Base-by-base conservation (phyloP, 1,284 basidiomycete species). In the Marasmius oreades region DNA sequence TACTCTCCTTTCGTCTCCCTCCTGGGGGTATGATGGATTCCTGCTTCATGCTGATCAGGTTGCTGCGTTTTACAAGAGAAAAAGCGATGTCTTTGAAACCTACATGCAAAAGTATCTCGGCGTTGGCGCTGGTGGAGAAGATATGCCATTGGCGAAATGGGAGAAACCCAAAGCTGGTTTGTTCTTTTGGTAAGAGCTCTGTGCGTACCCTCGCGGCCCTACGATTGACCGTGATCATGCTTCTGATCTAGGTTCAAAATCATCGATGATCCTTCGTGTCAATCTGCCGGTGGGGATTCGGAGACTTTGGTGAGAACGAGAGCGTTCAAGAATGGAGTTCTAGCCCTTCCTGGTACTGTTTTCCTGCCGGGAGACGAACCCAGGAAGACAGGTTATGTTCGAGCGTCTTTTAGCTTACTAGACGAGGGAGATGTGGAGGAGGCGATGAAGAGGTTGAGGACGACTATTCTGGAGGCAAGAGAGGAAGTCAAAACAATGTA, bases 151-250 rank as follows among this genome's bases (percentile, higher is more conserved):
- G 22, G 93, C 86, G 4, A 86, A 88, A 62, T 98, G 95, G 94
- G 82, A 76, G 39, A 77, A 80, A 0, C 95, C 95, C 0, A 87
- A 92, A 52, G 91, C 95, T 2, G 95, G 95, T 60, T 90, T 94
- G 89, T 94, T 95, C 74, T 84, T 92, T 66, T 95, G 92, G 92
- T 89, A 66, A 58, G 84, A 59, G 28, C 28, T 31, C 10, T n/a
- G 42, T 56, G 31, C 37, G 46, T 31, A 22, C 23, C 14, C 22
- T 31, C 34, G 22, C 20, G 3, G 37, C 36, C 8, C 11, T 5
- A 57, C 31, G 16, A 20, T 26, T n/a, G 31, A 12, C 22, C 10
- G 34, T 20, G 42, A 46, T 31, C n/a, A 51, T 53, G 43, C 59
- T 53, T 54, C 53, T 31, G 28, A 31, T 10, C 47, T 55, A 89